Evolutionary conservation across 1,139 yeast species (phyloP), one percentile per base, ranked within the genome.

Genomic region (Pichia cactophila): DNA sequence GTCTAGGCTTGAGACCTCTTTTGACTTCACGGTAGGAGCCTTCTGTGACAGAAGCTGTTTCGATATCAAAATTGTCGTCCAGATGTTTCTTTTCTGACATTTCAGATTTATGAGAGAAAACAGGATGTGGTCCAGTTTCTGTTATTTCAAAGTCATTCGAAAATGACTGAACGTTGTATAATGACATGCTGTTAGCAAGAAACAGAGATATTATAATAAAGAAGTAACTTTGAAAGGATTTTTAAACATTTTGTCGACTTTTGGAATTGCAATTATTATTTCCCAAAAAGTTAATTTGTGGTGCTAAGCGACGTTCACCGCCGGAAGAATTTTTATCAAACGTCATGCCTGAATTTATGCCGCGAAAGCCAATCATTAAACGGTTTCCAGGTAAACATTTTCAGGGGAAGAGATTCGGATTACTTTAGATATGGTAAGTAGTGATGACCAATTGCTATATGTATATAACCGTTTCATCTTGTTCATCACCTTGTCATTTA

Each of bases 1-100:
- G 85, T 59, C 87, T 71, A 29, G 80, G 76, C 58, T 78, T 78
- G 49, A 80, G 67, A 16, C 73, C 75, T 61, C 86, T 55, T 42
- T 51, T 58, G 20, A 57, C 56, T 41, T 55, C 52, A 41, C 14
- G 23, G 10, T 9, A 17, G 7, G 33, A 26, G 26, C 33, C 42
- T 16, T 40, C 42, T 10, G 20, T 28, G 3, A 3, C 33, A 28
- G 42, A 40, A 28, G 42, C 28, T 4, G 12, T 16, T 39, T 44
- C 41, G 12, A 38, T 23, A 38, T 38, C 41, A 38, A 36, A 36
- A 11, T 16, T 16, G 7, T 36, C 39, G 5, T 36, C 39, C 14
- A 35, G 3, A 20, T 10, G 4, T 38, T 38, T 38, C n/a, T 38
- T 38, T 38, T 38, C 41, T 16, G 26, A 23, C 3, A 20, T 8